A percentile compares a stretch with the other conserved stretches of the same genome.
These are phyloP conservation scores for Candida dendrica DNA, from an alignment of 805 yeast genomes.

Conservation along the genomic window DNA sequence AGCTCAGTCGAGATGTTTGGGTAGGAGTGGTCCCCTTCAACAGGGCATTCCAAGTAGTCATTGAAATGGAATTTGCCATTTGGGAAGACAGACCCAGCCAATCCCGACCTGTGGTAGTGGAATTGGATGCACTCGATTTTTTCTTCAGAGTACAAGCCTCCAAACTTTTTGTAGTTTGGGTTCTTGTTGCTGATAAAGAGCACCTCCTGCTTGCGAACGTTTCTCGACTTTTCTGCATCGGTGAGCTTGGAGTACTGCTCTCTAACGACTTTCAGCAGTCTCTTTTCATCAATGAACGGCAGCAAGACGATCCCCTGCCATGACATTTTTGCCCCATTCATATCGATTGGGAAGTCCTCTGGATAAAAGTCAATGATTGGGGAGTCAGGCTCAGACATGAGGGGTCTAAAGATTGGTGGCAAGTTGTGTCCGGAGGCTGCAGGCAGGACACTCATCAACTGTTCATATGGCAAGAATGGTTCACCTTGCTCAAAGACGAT, in stretches of 20 bases:
- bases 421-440: slow-evolving; percentile 86
- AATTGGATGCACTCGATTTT: slow-evolving; percentile 28
- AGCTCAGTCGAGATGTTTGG: slow-evolving; percentile 34
- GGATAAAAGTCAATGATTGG: slow-evolving; percentile 91
- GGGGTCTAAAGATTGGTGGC: slow-evolving; percentile 72
- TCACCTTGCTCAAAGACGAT: slow-evolving; percentile 58
- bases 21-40: slow-evolving; percentile 23
- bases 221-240: slow-evolving; percentile 61
- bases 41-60: slow-evolving; percentile 26
- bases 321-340: slow-evolving; percentile 91
- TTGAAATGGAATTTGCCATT: slow-evolving; percentile 26
- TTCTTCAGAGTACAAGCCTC: slow-evolving; percentile 25
- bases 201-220: slow-evolving; percentile 64
- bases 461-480: slow-evolving; percentile 90
- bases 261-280: slow-evolving; percentile 61
- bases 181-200: slow-evolving; percentile 62
- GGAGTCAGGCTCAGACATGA: slow-evolving; percentile 74
- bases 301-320: slow-evolving; percentile 92
- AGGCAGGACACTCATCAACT: slow-evolving; percentile 89
- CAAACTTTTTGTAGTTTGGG: slow-evolving; percentile 31
- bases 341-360: slow-evolving; percentile 78
- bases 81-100: slow-evolving; percentile 48
- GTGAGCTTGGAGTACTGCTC: slow-evolving; percentile 56
- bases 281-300: slow-evolving; percentile 84
- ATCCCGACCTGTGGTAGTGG: slow-evolving; percentile 42